Conservation (phyloP, 805 yeast genomes). For the Yamadazyma kitorensis region DNA sequence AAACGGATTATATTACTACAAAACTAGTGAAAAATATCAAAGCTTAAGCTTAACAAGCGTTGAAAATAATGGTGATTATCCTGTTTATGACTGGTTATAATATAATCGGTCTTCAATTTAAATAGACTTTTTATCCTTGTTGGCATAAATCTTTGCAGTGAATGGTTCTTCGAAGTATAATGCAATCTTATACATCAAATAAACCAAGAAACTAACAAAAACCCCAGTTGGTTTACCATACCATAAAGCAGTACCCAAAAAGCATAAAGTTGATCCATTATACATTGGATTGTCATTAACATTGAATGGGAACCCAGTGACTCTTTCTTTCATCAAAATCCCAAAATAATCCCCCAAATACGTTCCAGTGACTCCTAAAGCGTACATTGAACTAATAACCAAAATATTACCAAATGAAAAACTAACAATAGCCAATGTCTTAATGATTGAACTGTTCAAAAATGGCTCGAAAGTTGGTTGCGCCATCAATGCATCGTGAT, state of each 20-base stretch:
- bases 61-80: constrained; percentile 42
- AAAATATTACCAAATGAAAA: constrained; percentile 76
- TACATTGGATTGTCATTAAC: constrained; percentile 95
- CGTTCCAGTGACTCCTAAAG: constrained; percentile 93
- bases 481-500: constrained; percentile 63
- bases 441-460: constrained; percentile 33
- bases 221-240: constrained; percentile 90
- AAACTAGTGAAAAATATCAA: constrained; percentile 75
- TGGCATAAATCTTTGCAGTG: constrained; percentile 86
- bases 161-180: constrained; percentile 92
- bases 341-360: constrained; percentile 98
- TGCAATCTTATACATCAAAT: constrained; percentile 79
- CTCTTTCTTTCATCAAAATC: constrained; percentile 85
- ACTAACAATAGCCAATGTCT: constrained; percentile 49
- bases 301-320: constrained; percentile 90
- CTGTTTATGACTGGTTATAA: constrained; percentile 11
- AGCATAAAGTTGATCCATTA: constrained; percentile 84
- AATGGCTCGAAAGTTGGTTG: constrained; percentile 69
- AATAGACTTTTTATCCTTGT: constrained; percentile 7
- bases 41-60: constrained; percentile 63
- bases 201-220: constrained; percentile 67
- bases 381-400: constrained; percentile 84
- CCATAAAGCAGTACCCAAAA: constrained; percentile 86
- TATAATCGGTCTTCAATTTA: background rate
- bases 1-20: constrained; percentile 79